Percentiles rank a stretch among this genome's conserved stretches.
Evolutionary conservation across 345 rosid species (phyloP).

Genomic region (Murraya paniculata): DNA sequence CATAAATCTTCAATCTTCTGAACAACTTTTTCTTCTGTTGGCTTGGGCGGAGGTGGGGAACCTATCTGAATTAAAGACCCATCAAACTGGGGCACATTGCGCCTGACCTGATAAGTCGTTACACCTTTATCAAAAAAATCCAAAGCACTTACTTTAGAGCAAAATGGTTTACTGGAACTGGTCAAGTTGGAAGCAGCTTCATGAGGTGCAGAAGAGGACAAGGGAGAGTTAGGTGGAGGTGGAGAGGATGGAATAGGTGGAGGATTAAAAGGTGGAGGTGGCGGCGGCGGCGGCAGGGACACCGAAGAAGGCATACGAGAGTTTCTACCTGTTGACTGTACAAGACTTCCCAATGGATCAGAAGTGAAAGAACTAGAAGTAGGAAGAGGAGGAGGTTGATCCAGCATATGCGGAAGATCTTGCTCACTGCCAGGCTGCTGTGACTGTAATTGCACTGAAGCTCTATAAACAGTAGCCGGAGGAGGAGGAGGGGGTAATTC

Average conservation of each 20-base stretch:
- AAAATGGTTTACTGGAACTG: not conserved
- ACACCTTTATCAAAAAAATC: not conserved
- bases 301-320: conserved; percentile 19
- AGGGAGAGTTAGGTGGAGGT: conserved; percentile 22
- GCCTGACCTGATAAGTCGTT: conserved; percentile 12
- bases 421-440: conserved; percentile 25
- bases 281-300: conserved; percentile 34
- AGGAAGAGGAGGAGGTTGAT: conserved; percentile 23
- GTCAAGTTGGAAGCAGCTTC: conserved; percentile 25
- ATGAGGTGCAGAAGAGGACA: conserved; percentile 14
- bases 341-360: conserved; percentile 21
- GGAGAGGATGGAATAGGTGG: conserved; percentile 26
- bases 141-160: conserved; percentile 11
- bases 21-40: conserved; percentile 28
- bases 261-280: conserved; percentile 30
- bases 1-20: conserved; percentile 38
- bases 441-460: conserved; percentile 23
- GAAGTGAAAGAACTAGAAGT: conserved; percentile 27
- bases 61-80: conserved; percentile 17
- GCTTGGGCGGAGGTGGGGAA: conserved; percentile 37
- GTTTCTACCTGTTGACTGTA: conserved; percentile 14
- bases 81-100: conserved; percentile 8
- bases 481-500: conserved; percentile 34
- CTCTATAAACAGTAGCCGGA: conserved; percentile 31
- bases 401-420: conserved; percentile 25